Evolutionary conservation across 352 stramenopile genomes (phyloP).

Genomic region (Phytophthora cactorum): DNA sequence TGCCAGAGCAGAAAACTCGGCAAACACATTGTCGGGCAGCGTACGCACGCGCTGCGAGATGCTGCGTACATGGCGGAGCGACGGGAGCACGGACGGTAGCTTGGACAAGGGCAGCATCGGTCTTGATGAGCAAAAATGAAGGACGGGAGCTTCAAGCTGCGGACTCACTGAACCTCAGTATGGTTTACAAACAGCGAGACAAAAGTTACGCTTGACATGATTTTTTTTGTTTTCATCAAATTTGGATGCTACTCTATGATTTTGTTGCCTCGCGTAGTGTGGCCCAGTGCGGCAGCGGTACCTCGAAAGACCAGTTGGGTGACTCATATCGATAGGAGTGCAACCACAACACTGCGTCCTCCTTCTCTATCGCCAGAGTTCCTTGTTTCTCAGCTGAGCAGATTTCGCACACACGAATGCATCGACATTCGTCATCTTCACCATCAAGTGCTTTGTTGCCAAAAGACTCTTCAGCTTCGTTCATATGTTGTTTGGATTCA

Average conservation of each 20-base stretch:
- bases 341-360: constrained; percentile 46
- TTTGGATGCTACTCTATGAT: background rate
- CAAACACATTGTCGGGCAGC: constrained; percentile 85
- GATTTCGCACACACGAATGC: constrained; percentile 28
- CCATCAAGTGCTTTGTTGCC: background rate
- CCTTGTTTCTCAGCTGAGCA: constrained; percentile 15
- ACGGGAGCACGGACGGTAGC: constrained; percentile 5
- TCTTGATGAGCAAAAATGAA: constrained; percentile 2
- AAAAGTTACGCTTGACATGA: background rate
- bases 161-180: background rate
- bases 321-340: constrained; percentile 63
- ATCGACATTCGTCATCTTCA: constrained; percentile 25
- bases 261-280: constrained; percentile 4
- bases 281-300: constrained; percentile 52
- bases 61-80: constrained; percentile 26
- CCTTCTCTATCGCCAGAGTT: background rate
- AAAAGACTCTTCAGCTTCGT: background rate
- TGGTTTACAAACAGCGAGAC: background rate
- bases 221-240: background rate
- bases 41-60: constrained; percentile 71
- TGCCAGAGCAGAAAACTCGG: constrained; percentile 89
- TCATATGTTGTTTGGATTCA: background rate
- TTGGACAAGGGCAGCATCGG: constrained; percentile 14
- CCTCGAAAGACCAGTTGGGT: constrained; percentile 42
- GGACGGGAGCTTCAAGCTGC: background rate